Base-by-base conservation (phyloP, 345 rosid species). In the Carallia brachiata region DNA sequence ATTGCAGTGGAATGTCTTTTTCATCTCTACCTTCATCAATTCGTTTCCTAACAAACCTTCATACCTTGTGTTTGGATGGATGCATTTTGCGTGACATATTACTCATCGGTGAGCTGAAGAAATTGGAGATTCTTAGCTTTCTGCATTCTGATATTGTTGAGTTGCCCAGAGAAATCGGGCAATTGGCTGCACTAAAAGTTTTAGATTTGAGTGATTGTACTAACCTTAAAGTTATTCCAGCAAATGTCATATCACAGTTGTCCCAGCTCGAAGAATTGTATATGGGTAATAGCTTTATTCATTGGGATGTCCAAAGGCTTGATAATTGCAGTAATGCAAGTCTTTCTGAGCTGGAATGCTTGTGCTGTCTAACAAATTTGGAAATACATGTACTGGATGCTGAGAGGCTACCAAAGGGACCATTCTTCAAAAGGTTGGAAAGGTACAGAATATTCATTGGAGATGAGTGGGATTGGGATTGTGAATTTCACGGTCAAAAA, bases 241-340 rank as follows among this genome's bases (percentile, higher is more conserved):
- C 72, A 7, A 70, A 74, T 70, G 61, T 81, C 31, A 28, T 81
- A n/a, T 75, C 78, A 72, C 60, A 54, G 39, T 44, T 84, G 15
- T 19, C 74, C 2, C 34, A 17, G 17, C 47, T 81, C 36, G 87
- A 84, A 69, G 84, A 84, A 52, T 53, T 81, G 53, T 34, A 57
- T 23, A 69, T 81, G 66, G 36, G 3, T 3, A 12, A 63, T 9
- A 34, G 77, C 40, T 81, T 76, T 73, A 48, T 8, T 31, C 30
- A 27, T 4, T 84, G 83, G 88, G 80, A 19, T 17, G 65, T 28
- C n/a, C 73, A 70, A 37, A 72, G 50, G 4, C 8, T 36, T 6
- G 34, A 23, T n/a, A 31, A 5, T 34, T 36, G 23, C 44, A 10
- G 31, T 16, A 55, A 66, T 52, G 71, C 76, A 10, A 66, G 73